A percentile compares a stretch with the other conserved stretches of the same genome.
Evolutionary conservation across 192 early-diverging fungal species (phyloP).

Genomic region (Allomyces macrogynus): DNA sequence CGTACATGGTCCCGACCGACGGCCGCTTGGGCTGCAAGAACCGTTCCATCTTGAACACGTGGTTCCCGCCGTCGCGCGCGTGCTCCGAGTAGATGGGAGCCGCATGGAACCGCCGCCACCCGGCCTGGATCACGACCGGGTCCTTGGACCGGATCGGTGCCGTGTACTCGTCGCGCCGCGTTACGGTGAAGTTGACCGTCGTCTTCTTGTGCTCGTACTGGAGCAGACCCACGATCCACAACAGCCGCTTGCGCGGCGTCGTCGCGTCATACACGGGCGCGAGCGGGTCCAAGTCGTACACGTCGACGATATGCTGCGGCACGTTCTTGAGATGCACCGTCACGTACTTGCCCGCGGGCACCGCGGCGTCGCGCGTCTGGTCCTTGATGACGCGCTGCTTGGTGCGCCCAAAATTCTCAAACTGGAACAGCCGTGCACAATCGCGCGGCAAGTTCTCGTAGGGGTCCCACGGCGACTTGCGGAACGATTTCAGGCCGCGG

Average conservation of each 20-base stretch:
- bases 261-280: background rate
- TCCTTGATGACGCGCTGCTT: conserved; percentile 46
- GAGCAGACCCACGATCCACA: conserved; percentile 41
- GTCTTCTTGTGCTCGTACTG: conserved; percentile 91
- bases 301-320: conserved; percentile 31
- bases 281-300: background rate
- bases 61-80: conserved; percentile 55
- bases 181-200: conserved; percentile 57
- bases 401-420: conserved; percentile 68
- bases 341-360: conserved; percentile 45
- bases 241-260: conserved; percentile 1
- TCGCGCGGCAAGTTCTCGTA: conserved; percentile 95
- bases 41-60: conserved; percentile 87
- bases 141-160: conserved; percentile 84
- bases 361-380: conserved; percentile 19
- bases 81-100: conserved; percentile 74
- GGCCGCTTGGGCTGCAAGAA: conserved; percentile 58
- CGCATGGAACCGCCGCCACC: conserved; percentile 72
- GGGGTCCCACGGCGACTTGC: conserved; percentile 92
- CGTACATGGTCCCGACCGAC: conserved; percentile 70
- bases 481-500: conserved; percentile 83
- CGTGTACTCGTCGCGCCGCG: conserved; percentile 48
- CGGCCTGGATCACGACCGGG: conserved; percentile 61
- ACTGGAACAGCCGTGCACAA: conserved; percentile 91
- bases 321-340: conserved; percentile 52